A percentile compares a stretch with the other conserved stretches of the same genome.
phyloP scores from a whole-genome alignment of 2,329 filamentous ascomycete genomes.

The Hysterium pulicare region DNA sequence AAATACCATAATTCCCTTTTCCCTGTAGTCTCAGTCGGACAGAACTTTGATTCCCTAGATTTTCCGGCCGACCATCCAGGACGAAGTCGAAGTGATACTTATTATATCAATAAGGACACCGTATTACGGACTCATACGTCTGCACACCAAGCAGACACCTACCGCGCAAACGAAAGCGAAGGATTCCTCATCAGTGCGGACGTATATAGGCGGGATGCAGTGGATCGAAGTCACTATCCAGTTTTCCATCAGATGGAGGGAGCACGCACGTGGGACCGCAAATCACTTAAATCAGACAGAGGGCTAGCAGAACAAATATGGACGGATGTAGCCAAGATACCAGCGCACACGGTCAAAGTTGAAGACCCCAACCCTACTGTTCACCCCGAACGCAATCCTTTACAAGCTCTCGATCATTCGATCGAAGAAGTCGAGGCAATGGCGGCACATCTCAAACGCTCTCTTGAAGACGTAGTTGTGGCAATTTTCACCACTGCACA shows the following conservation, averaged over 20 bases:
- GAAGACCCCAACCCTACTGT: conserved; percentile 79
- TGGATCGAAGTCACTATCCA: conserved; percentile 93
- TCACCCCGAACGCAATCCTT: conserved; percentile 75
- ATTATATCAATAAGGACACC: conserved; percentile 83
- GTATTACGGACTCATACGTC: conserved; percentile 91
- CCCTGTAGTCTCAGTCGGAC: conserved; percentile 76
- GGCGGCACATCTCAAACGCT: conserved; percentile 80
- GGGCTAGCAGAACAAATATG: conserved; percentile 62
- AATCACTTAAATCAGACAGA: conserved; percentile 47
- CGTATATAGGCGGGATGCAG: conserved; percentile 91
- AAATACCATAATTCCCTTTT: conserved; percentile 74
- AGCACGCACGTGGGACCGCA: conserved; percentile 81
- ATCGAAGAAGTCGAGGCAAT: conserved; percentile 78
- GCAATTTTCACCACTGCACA: conserved; percentile 81
- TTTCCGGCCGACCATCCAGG: conserved; percentile 87
- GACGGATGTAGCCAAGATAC: conserved; percentile 67
- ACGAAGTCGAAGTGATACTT: conserved; percentile 83
- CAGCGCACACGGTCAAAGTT: conserved; percentile 70
- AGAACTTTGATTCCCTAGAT: conserved; percentile 97
- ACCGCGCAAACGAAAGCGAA: conserved; percentile 66
- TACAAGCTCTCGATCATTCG: conserved; percentile 70
- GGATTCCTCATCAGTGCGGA: conserved; percentile 92
- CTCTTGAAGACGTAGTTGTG: conserved; percentile 83
- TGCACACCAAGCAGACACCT: conserved; percentile 82
- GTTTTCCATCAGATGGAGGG: conserved; percentile 99